Conservation (phyloP, 306 rosid species). For the Mimosa pudica region DNA sequence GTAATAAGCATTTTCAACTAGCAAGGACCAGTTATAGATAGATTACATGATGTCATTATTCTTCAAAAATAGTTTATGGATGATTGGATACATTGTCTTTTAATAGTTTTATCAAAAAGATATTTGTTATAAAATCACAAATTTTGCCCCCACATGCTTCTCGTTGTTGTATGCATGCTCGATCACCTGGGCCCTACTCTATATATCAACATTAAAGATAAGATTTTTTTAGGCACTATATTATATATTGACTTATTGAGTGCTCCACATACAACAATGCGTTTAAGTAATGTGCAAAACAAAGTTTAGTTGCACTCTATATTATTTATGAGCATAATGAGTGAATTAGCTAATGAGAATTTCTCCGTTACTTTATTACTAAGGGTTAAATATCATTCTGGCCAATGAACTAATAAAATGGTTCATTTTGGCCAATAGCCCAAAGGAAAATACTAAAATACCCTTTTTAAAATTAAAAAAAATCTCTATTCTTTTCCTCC, state of each 20-base stretch:
- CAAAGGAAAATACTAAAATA: too few relatives aligned
- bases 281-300: background rate
- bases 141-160: too few relatives aligned
- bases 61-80: too few relatives aligned
- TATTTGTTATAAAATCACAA: too few relatives aligned
- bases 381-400: too few relatives aligned
- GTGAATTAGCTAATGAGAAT: background rate
- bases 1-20: background rate
- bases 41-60: background rate
- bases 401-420: too few relatives aligned
- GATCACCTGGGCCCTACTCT: constrained; percentile 32
- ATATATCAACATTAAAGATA: background rate
- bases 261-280: background rate
- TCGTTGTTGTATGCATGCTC: constrained; percentile 24
- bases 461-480: too few relatives aligned
- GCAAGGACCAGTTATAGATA: background rate
- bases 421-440: too few relatives aligned
- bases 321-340: background rate
- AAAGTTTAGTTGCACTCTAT: background rate
- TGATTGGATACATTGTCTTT: too few relatives aligned
- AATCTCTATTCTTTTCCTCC: too few relatives aligned
- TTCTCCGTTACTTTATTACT: background rate
- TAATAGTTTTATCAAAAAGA: too few relatives aligned
- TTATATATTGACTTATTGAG: background rate
- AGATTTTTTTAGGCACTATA: background rate